Percentiles rank a stretch among this genome's conserved stretches.
These are phyloP conservation scores for Thamnidium elegans DNA, from an alignment of 192 early-diverging fungal genomes.

Conservation along the genomic window DNA sequence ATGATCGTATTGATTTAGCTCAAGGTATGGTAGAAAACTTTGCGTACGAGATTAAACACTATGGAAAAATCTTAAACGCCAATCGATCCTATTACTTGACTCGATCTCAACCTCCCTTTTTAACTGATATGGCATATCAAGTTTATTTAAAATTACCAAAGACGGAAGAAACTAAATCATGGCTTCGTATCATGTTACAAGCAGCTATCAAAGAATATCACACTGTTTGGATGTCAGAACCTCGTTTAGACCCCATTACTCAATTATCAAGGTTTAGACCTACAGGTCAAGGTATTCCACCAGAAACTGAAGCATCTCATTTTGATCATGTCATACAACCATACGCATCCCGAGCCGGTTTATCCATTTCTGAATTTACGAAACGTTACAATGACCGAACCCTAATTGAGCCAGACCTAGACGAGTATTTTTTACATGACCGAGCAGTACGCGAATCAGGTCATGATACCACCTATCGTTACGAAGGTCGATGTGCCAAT, in stretches of 20 bases:
- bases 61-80: conserved; percentile 98
- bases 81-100: conserved; percentile 96
- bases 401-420: conserved; percentile 78
- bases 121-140: conserved; percentile 92
- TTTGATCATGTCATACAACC: conserved; percentile 86
- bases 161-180: conserved; percentile 22
- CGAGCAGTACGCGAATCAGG: conserved; percentile 96
- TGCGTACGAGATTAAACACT: conserved; percentile 94
- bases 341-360: conserved; percentile 63
- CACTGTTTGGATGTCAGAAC: conserved; percentile 85
- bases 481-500: conserved; percentile 87
- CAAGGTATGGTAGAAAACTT: conserved; percentile 98
- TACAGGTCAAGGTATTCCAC: conserved; percentile 92
- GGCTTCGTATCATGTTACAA: conserved; percentile 66
- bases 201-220: conserved; percentile 91
- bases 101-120: conserved; percentile 96
- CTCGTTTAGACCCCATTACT: conserved; percentile 72
- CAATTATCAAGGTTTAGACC: conserved; percentile 85
- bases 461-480: conserved; percentile 94
- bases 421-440: conserved; percentile 96
- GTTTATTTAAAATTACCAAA: conserved; percentile 50
- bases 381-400: conserved; percentile 63
- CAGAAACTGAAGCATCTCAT: conserved; percentile 93
- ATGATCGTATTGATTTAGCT: conserved; percentile 83
- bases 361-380: conserved; percentile 73